Base-by-base conservation (phyloP, 2,329 filamentous ascomycete species). In the Juglanconis juglandina region DNA sequence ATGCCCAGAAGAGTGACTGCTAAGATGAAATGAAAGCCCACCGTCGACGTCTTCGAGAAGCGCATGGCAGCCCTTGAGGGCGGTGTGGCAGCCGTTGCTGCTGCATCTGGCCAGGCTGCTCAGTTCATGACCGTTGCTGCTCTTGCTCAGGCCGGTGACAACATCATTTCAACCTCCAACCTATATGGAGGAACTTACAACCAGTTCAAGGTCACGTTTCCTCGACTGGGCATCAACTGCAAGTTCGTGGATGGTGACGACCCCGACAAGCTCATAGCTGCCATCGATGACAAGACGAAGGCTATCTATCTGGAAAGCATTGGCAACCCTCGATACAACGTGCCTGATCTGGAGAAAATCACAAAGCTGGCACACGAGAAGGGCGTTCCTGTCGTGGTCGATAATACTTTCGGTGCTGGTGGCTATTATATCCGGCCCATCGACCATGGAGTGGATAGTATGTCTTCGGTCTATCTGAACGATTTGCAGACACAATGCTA, bases 161-260 rank as follows among this genome's bases (percentile, higher is more conserved):
- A 97, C 80, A 96, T 97, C 68, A 85, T 97, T 55, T 89, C 91
- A 11, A 96, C 94, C 6, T 88, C 88, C 54, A 96, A 96, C 77
- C 80, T 97, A 60, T 96, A 97, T 76, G 93, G 93, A 66, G 93
- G 93, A 73, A 97, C 94, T 14, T 97, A 96, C 81, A 97, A 98
- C 78, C 94, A 97, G 79, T 87, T 97, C 78, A 97, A 97, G 79
- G 92, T 97, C 50, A 84, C 92, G 66, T 81, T 97, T 59, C 89
- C 92, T 6, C 86, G 93, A n/a, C 77, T 96, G 50, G 94, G 94
- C 63, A 92, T 98, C 71, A 80, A 81, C 47, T 95, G 92, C 70
- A 96, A 93, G 78, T 97, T 97, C 68, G 84, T 96, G 69, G 81
- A 87, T 58, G 91, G 91, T 49, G 92, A 96, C 75, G 87, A 86